These are phyloP conservation scores for Hypoxylon sp. DNA, from an alignment of 2,329 filamentous ascomycete species.

Conservation along the genomic window DNA sequence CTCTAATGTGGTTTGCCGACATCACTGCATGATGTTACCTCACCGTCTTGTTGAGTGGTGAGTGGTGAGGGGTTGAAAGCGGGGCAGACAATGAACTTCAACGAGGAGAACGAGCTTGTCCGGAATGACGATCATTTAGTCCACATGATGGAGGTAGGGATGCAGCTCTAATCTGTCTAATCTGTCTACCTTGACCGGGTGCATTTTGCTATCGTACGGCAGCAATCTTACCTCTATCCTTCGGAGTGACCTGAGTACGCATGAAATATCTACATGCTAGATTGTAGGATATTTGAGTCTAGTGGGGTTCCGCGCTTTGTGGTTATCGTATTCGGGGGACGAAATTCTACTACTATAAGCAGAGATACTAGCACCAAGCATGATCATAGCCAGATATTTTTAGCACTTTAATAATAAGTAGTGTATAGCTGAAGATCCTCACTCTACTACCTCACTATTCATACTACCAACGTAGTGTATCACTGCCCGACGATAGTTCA, in stretches of 20 bases:
- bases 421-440: neutral
- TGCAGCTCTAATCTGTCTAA: neutral
- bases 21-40: slow-evolving; percentile 32
- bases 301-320: neutral
- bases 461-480: neutral
- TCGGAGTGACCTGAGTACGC: neutral
- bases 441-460: neutral
- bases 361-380: neutral
- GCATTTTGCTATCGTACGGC: slow-evolving; percentile 3
- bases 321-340: neutral
- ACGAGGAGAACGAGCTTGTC: slow-evolving; percentile 24
- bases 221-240: neutral
- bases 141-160: slow-evolving; percentile 11
- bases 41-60: slow-evolving; percentile 32
- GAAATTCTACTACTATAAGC: neutral
- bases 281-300: too few species aligned
- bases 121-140: slow-evolving; percentile 23
- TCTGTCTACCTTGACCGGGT: neutral
- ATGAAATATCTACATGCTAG: too few species aligned
- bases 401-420: neutral
- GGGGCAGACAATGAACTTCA: slow-evolving; percentile 39
- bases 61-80: slow-evolving; percentile 44
- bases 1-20: slow-evolving; percentile 35
- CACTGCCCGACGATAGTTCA: neutral
- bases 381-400: slow-evolving; percentile 10